Percentiles rank a stretch among this genome's conserved stretches.
These are phyloP conservation scores for Cryomyces antarcticus DNA, from an alignment of 495 filamentous ascomycete species.

Conservation along the genomic window DNA sequence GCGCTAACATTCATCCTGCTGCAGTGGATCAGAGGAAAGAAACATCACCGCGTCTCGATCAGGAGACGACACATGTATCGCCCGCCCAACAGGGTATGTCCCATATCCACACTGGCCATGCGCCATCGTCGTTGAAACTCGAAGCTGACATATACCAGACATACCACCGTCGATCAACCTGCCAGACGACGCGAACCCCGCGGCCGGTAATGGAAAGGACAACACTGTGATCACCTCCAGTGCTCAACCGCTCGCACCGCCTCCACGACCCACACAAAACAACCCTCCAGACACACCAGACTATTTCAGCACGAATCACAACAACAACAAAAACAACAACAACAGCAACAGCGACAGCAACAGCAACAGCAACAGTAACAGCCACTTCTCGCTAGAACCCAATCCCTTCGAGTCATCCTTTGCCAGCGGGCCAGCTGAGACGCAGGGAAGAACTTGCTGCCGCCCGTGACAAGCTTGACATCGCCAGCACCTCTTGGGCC, in stretches of 20 bases:
- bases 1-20: too few relatives aligned
- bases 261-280: constrained; percentile 44
- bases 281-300: constrained; percentile 41
- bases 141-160: too few relatives aligned
- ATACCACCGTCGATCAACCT: too few relatives aligned
- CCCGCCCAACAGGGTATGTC: too few relatives aligned
- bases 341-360: constrained; percentile 33
- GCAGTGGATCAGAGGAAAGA: too few relatives aligned
- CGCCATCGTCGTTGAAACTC: too few relatives aligned
- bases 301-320: constrained; percentile 50
- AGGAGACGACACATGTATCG: too few relatives aligned
- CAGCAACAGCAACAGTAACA: constrained; percentile 7
- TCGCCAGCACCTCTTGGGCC: constrained; percentile 69
- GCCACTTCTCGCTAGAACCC: constrained; percentile 57
- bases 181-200: too few relatives aligned
- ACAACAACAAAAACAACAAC: neutral
- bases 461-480: constrained; percentile 75
- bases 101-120: too few relatives aligned
- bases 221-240: constrained; percentile 4
- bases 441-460: constrained; percentile 74
- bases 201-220: too few relatives aligned
- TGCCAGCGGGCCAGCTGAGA: constrained; percentile 50
- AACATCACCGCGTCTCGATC: too few relatives aligned
- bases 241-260: constrained; percentile 50
- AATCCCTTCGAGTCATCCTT: constrained; percentile 97